These are phyloP conservation scores for Choanephora cucurbitarum DNA, from an alignment of 371 early-diverging fungal genomes.

Conservation along the genomic window DNA sequence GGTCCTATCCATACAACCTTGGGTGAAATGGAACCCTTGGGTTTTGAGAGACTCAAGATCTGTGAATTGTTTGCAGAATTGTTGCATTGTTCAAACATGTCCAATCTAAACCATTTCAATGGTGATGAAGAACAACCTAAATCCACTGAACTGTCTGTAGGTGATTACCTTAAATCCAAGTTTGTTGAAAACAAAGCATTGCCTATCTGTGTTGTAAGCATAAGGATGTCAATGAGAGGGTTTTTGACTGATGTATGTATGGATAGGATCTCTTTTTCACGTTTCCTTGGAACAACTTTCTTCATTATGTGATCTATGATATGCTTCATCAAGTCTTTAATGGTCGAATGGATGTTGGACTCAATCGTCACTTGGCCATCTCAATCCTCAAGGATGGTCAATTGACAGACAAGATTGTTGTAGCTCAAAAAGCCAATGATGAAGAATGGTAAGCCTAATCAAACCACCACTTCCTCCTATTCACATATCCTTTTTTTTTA, in stretches of 20 bases:
- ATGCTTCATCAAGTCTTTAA: constrained; percentile 94
- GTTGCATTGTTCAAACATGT: constrained; percentile 83
- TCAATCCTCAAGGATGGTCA: constrained; percentile 82
- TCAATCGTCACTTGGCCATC: constrained; percentile 66
- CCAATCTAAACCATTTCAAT: constrained; percentile 53
- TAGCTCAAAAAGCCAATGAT: constrained; percentile 61
- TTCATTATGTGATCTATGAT: constrained; percentile 95
- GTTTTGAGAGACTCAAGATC: constrained; percentile 88
- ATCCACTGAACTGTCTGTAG: constrained; percentile 22
- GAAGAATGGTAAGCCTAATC: constrained; percentile 32
- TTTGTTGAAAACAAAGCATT: constrained; percentile 64
- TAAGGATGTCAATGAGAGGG: no score
- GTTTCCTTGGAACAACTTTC: constrained; percentile 92
- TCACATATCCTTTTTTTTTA: no score
- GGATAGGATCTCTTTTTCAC: constrained; percentile 81
- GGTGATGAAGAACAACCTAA: constrained; percentile 10
- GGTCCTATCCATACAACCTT: constrained; percentile 65
- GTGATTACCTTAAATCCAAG: constrained; percentile 68
- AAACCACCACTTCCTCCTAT: no score
- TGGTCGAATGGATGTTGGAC: constrained; percentile 65
- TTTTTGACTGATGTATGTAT: no score
- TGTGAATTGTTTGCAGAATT: constrained; percentile 96
- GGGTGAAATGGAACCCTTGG: constrained; percentile 76
- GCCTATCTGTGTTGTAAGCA: constrained; percentile 52
- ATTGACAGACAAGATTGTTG: constrained; percentile 75